phyloP scores from a whole-genome alignment of 179 eudicot species.

The Spergularia azorica region DNA sequence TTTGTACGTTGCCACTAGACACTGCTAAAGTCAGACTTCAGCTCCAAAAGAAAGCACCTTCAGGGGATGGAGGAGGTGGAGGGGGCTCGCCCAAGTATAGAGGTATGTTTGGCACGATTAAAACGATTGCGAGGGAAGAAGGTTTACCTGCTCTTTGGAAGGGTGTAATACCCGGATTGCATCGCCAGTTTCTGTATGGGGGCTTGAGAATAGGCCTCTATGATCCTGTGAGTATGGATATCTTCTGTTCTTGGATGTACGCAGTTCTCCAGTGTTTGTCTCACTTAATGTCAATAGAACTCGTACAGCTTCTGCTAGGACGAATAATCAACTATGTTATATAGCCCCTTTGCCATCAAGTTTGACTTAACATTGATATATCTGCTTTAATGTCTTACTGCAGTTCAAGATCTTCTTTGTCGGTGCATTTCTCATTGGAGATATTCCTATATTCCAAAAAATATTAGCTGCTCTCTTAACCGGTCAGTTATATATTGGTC shows the following conservation, averaged over 20 bases:
- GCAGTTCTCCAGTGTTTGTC: constrained; percentile 6
- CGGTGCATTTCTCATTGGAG: constrained; percentile 55
- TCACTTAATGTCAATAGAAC: not conserved
- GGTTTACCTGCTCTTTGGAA: constrained; percentile 86
- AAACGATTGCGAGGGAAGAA: constrained; percentile 78
- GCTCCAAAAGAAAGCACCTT: constrained; percentile 66
- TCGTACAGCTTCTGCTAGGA: not conserved
- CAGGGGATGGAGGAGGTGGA: constrained; percentile 47
- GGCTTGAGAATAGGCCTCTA: constrained; percentile 85
- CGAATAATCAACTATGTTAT: not conserved
- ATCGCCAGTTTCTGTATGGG: constrained; percentile 81
- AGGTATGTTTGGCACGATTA: constrained; percentile 69
- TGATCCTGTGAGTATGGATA: constrained; percentile 65
- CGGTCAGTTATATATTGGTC: constrained; percentile 43
- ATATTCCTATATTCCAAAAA: constrained; percentile 64
- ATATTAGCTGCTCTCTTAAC: constrained; percentile 83
- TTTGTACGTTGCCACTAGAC: constrained; percentile 83
- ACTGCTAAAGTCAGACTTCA: constrained; percentile 90
- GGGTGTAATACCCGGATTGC: constrained; percentile 80
- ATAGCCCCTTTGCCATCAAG: not conserved
- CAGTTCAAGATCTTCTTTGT: constrained; percentile 78
- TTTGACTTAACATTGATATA: constrained; percentile 3
- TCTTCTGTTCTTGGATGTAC: constrained; percentile 1
- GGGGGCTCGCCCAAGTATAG: constrained; percentile 50
- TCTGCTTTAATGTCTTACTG: constrained; percentile 14